Conservation (phyloP, 2,329 filamentous ascomycete species). For the Lachnellula hyalina region DNA sequence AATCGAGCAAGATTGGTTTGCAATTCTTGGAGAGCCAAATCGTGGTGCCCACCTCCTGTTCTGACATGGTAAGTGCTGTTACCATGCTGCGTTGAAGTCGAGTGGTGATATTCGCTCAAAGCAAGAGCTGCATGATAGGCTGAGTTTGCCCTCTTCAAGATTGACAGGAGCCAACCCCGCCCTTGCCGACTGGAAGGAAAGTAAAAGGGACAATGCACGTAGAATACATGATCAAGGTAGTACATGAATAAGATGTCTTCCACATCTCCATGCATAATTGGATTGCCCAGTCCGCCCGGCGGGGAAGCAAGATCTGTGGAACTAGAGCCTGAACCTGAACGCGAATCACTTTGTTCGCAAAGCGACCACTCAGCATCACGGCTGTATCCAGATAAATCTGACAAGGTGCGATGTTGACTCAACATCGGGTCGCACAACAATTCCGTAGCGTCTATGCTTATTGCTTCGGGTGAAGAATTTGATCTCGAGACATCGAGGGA, state of each 20-base stretch:
- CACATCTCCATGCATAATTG: neutral
- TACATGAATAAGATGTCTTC: constrained; percentile 3
- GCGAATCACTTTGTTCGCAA: neutral
- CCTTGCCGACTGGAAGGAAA: neutral
- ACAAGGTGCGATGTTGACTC: neutral
- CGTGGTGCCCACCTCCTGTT: neutral
- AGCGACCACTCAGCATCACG: neutral
- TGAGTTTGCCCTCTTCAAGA: neutral
- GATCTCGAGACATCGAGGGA: no score
- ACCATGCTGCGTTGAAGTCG: neutral
- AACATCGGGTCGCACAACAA: no score
- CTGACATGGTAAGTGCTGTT: neutral
- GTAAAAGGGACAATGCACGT: constrained; percentile 1
- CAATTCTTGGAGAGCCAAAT: neutral
- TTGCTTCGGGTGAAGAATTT: no score
- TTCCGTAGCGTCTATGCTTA: no score
- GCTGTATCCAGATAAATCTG: neutral
- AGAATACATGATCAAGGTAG: constrained; percentile 2
- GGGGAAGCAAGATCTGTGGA: neutral
- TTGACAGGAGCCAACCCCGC: constrained; percentile 2
- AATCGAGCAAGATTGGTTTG: neutral
- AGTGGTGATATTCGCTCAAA: constrained; percentile 1
- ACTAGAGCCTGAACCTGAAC: neutral
- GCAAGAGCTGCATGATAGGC: constrained; percentile 2
- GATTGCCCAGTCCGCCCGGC: neutral